Base-by-base conservation (phyloP, 352 stramenopile species). In the Phytopythium cucurbitacearum region DNA sequence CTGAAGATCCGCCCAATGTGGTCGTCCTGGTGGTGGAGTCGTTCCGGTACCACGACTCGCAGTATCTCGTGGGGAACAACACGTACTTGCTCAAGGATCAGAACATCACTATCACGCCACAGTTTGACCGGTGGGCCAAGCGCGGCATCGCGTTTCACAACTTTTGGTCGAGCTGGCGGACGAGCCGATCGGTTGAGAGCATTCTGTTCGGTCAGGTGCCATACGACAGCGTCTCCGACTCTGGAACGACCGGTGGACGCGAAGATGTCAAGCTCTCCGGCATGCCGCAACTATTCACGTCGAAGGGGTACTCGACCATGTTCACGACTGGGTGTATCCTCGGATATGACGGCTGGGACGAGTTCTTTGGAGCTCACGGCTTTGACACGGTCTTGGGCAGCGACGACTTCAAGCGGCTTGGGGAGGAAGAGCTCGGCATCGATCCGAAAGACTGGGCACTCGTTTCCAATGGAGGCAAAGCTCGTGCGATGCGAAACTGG, bases 91-190 rank as follows among this genome's bases (percentile, higher is more conserved):
- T 51, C 13, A 9, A 32, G 21, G 45, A 32, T 5, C 50, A 39
- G 5, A 85, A 82, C 51, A 52, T 88, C 37, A 76, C 71, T 0
- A 43, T 87, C 5, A 83, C 73, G 7, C 73, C 73, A 2, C 58
- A 75, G 7, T 85, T 84, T 15, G 71, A 87, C 35, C 51, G 46
- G 40, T 87, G 69, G 64, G 73, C 76, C 4, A 73, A 71, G 32
- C 65, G 69, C 9, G 71, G 71, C 34, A 52, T 87, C 9, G 68
- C 71, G 5, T 74, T 87, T 49, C 62, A 45, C 10, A 87, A 87
- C 41, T 53, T 85, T 28, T 87, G 76, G 73, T 87, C 76, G 9
- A 85, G 71, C 44, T 85, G 66, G 68, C 51, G 62, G 12, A 85
- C 76, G n/a, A 87, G 73, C 62, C 71, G 76, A 0, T 83, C 76